Conservation (phyloP, 306 rosid genomes). For the Arachis stenosperma region DNA sequence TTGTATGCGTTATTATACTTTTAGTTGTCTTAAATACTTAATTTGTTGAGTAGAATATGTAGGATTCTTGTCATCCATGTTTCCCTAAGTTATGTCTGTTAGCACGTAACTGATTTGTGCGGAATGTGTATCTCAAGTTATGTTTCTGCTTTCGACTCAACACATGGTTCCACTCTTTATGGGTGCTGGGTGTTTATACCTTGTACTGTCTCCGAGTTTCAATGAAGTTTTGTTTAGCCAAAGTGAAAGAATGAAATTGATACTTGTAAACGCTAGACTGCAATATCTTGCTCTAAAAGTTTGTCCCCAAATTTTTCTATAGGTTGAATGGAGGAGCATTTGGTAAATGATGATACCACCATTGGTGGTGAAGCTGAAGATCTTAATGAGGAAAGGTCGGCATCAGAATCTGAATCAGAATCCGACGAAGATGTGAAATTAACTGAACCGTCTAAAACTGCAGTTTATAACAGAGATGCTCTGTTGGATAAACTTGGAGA, state of each 20-base stretch:
- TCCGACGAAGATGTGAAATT: conserved; percentile 65
- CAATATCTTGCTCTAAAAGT: conserved; percentile 5
- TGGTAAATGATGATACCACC: conserved; percentile 37
- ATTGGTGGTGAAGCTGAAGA: conserved; percentile 38
- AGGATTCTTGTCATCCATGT: too few relatives aligned
- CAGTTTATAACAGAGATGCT: conserved; percentile 68
- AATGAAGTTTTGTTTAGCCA: background rate
- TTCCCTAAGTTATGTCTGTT: too few relatives aligned
- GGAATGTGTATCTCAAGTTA: too few relatives aligned
- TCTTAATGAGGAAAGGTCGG: conserved; percentile 45
- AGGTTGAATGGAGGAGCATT: conserved; percentile 58
- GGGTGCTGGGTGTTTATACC: background rate
- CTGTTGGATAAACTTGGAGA: conserved; percentile 87
- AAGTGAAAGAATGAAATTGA: background rate
- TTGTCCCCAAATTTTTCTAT: background rate
- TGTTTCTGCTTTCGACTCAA: background rate
- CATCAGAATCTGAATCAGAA: conserved; percentile 52
- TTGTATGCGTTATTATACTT: too few relatives aligned
- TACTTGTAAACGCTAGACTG: background rate
- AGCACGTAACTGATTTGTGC: too few relatives aligned
- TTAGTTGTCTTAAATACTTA: too few relatives aligned
- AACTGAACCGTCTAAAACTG: conserved; percentile 67
- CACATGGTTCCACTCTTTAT: background rate
- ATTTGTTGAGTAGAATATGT: too few relatives aligned
- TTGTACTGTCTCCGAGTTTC: background rate